Conservation (phyloP, 441 rosid genomes). For the Erodium texanum region DNA sequence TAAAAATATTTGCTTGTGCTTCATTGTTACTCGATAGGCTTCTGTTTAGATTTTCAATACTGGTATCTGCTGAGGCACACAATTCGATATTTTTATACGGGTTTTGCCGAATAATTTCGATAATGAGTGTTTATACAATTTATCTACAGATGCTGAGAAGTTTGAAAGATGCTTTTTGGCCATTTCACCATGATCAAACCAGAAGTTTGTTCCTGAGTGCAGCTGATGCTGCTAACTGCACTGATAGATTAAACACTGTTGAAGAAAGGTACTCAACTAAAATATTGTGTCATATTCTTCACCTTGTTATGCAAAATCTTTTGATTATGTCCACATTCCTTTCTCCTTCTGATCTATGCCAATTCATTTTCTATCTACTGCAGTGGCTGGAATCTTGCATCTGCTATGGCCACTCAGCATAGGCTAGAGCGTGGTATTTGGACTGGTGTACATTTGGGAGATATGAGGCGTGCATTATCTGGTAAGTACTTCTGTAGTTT, state of each 20-base stretch:
- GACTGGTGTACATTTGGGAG: conserved; percentile 49
- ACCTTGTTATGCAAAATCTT: not conserved
- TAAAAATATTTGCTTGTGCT: not conserved
- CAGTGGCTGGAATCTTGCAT: conserved; percentile 54
- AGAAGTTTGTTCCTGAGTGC: conserved; percentile 51
- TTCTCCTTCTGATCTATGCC: not conserved
- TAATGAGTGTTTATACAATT: not conserved
- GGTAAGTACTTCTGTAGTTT: conserved; percentile 25
- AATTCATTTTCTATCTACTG: conserved; percentile 4
- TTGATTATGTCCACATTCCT: not conserved
- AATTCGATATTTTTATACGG: not conserved
- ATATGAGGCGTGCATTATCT: conserved; percentile 61
- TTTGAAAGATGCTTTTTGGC: conserved; percentile 63
- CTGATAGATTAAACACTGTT: conserved; percentile 27
- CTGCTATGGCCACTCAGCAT: conserved; percentile 56
- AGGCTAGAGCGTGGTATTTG: conserved; percentile 56
- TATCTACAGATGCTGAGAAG: conserved; percentile 39
- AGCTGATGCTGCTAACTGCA: conserved; percentile 44
- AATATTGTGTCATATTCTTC: not conserved
- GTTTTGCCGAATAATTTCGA: not conserved
- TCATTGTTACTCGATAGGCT: not conserved
- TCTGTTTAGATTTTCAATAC: not conserved
- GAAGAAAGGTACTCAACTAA: conserved; percentile 35
- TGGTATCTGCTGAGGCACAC: not conserved
- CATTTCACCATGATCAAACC: conserved; percentile 41